Conservation (phyloP, 2,329 filamentous ascomycete genomes). For the Fusarium duplospermum region DNA sequence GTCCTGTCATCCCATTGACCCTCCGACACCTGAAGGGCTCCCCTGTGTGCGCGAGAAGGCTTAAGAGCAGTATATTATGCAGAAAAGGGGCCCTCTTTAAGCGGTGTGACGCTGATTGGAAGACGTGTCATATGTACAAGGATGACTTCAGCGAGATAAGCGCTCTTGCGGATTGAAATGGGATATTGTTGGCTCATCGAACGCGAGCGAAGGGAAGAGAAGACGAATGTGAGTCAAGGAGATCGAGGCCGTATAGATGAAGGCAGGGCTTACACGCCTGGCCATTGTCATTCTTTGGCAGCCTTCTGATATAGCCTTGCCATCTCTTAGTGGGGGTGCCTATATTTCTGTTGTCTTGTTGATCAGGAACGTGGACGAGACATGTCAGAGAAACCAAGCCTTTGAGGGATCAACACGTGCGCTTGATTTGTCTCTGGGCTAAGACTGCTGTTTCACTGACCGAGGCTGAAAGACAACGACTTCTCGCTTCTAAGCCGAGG, state of each 20-base stretch:
- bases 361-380: not conserved
- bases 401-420: not conserved
- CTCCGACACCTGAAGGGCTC: not conserved
- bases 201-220: not conserved
- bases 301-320: not conserved
- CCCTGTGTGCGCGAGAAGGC: not conserved
- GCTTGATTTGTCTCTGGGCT: not conserved
- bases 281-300: not conserved
- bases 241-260: not conserved
- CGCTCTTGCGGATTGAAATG: not conserved
- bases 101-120: constrained; percentile 2
- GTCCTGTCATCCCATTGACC: constrained; percentile 21
- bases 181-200: not conserved
- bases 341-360: not conserved
- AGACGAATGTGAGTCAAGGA: not conserved
- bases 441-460: not conserved
- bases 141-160: not conserved
- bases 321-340: not conserved
- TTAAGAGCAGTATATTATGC: not conserved
- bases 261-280: not conserved
- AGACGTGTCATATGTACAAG: not conserved
- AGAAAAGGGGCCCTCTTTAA: not conserved
- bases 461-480: not conserved
- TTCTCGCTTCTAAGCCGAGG: not conserved
- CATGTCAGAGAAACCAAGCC: not conserved